Conservation (phyloP, 305 asterid species). For the Fraxinus greggii region DNA sequence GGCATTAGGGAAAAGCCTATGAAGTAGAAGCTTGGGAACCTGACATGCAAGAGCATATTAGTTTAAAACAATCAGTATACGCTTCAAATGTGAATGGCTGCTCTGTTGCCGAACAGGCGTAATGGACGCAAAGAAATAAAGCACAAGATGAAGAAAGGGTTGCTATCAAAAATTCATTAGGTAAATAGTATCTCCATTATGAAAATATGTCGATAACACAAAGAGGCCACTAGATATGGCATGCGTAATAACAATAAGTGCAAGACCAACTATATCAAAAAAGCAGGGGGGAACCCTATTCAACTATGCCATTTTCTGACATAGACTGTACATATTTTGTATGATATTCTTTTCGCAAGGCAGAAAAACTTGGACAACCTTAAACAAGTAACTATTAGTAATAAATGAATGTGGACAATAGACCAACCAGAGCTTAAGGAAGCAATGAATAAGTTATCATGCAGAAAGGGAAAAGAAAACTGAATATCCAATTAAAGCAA, state of each 20-base stretch:
- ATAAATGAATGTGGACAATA: background rate
- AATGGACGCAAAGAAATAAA: background rate
- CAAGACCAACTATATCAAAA: background rate
- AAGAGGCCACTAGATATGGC: background rate
- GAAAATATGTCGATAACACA: background rate
- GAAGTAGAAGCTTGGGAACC: conserved; percentile 84
- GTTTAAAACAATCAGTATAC: conserved; percentile 1
- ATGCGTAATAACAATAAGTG: background rate
- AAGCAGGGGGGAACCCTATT: background rate
- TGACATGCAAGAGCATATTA: conserved; percentile 36
- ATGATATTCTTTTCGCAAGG: background rate
- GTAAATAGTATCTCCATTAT: background rate
- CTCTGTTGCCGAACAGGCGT: background rate
- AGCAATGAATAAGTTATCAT: background rate
- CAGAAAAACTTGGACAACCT: background rate
- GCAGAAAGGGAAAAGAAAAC: background rate
- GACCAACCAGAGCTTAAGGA: background rate
- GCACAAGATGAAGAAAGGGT: background rate
- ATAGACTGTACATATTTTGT: background rate
- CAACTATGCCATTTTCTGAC: background rate
- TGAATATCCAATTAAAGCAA: background rate
- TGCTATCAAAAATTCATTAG: background rate
- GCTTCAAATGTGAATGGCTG: background rate
- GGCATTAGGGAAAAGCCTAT: conserved; percentile 72
- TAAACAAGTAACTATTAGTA: background rate